Evolutionary conservation across 2,329 filamentous ascomycete genomes (phyloP), one percentile per base, ranked within the genome.

Genomic region (Talaromyces amestolkiae): DNA sequence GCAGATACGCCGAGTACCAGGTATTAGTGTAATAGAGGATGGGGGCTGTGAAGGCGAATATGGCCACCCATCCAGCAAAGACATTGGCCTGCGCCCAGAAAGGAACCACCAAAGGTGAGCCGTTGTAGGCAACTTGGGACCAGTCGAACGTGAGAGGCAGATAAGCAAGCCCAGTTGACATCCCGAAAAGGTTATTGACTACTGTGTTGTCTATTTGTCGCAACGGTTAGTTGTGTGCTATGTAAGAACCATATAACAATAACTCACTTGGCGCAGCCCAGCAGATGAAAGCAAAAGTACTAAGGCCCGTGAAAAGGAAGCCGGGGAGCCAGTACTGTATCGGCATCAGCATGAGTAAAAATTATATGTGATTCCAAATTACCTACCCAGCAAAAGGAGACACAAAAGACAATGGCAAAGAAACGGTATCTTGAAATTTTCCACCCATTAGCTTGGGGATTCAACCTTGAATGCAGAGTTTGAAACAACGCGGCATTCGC

Each of bases 61-160:
- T 72, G 56, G 74, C 71, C 0, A 74, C 72, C 60, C 78, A 78
- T 7, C 76, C 77, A 17, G 70, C 72, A 49, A 79, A 77, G 39
- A 79, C 77, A 64, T 80, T 80, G 35, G 72, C 69, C 7, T 72
- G 73, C 19, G 77, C 77, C 75, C 77, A 80, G 24, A 74, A 75
- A 2, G 78, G 78, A 6, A 69, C 65, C 3, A 72, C 64, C n/a
- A 73, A 58, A 56, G 73, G 72, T 19, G 71, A 69, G 9, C 70
- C 71, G 27, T 69, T 69, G 61, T 70, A 71, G 15, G 68, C 67
- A 35, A 70, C 70, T 35, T 80, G 74, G 58, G 84, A 85, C 77
- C 81, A 83, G 71, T 85, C 83, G 41, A 84, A 84, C 0, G 79
- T 84, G 0, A 83, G 80, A 4, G 83, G 0, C 81, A 83, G 68